Percentiles rank a stretch among this genome's conserved stretches.
Conservation (phyloP, 2,329 filamentous ascomycete genomes). For the Penicillium palitans region DNA sequence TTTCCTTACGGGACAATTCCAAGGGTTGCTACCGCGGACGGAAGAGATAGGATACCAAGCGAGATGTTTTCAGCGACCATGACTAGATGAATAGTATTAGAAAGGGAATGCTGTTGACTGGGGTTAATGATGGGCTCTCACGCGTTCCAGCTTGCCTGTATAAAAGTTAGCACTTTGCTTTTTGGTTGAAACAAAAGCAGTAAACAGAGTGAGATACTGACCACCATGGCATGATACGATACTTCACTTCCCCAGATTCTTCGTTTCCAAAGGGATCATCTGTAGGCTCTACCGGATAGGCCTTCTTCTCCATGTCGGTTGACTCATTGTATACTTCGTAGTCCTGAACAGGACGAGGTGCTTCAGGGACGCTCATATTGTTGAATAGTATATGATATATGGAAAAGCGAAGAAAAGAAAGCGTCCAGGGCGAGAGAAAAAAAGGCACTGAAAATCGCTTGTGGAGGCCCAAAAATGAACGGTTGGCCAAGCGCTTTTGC, state of each 20-base stretch:
- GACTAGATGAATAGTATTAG: slow-evolving; percentile 30
- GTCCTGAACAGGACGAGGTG: slow-evolving; percentile 12
- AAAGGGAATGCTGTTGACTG: not conserved
- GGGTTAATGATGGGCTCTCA: slow-evolving; percentile 22
- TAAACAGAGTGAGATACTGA: slow-evolving; percentile 12
- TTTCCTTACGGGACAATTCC: slow-evolving; percentile 52
- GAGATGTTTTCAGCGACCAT: slow-evolving; percentile 61
- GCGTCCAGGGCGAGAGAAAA: slow-evolving; percentile 15
- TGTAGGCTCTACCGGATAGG: slow-evolving; percentile 12
- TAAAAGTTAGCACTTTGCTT: slow-evolving; percentile 3
- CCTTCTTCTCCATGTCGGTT: slow-evolving; percentile 20
- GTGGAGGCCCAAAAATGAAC: slow-evolving; percentile 19
- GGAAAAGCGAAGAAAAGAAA: slow-evolving; percentile 1
- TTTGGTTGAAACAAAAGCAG: not conserved
- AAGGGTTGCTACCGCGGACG: slow-evolving; percentile 53
- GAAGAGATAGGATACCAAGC: slow-evolving; percentile 57
- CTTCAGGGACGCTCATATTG: slow-evolving; percentile 18
- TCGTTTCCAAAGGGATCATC: slow-evolving; percentile 41
- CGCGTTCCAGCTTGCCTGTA: slow-evolving; percentile 44
- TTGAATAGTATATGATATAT: not conserved
- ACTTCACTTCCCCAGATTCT: slow-evolving; percentile 46
- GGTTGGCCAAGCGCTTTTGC: slow-evolving; percentile 20
- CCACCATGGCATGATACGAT: slow-evolving; percentile 51
- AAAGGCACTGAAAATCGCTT: slow-evolving; percentile 12
- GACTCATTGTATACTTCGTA: slow-evolving; percentile 20